phyloP scores from a whole-genome alignment of 495 filamentous ascomycete genomes.

The Daldinia caldariorum region DNA sequence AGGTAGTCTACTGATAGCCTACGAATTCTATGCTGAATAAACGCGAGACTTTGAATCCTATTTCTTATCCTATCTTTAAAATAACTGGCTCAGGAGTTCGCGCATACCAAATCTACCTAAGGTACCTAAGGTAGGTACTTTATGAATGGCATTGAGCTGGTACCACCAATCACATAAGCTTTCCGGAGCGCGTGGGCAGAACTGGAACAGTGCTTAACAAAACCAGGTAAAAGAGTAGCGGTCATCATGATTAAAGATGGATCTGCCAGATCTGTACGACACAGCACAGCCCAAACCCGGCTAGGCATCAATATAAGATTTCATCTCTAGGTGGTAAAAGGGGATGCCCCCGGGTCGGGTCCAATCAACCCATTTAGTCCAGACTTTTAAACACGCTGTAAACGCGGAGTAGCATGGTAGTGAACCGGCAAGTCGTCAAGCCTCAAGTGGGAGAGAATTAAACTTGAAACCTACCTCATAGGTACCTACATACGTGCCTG shows the following conservation, averaged over 20 bases:
- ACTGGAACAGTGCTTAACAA: background rate
- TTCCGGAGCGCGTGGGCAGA: conserved; percentile 14
- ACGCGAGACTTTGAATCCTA: background rate
- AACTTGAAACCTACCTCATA: background rate
- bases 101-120: too few relatives aligned
- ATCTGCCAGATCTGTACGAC: too few relatives aligned
- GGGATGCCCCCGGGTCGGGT: background rate
- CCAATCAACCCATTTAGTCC: background rate
- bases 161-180: conserved; percentile 20
- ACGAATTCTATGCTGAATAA: conserved; percentile 1
- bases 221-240: background rate
- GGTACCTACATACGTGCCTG: too few relatives aligned
- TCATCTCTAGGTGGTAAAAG: background rate
- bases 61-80: background rate
- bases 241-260: background rate
- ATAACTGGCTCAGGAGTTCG: background rate
- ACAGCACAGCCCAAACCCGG: background rate
- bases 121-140: too few relatives aligned
- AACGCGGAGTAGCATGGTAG: background rate
- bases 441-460: background rate
- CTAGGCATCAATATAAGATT: background rate
- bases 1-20: background rate
- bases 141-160: conserved; percentile 8
- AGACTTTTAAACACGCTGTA: background rate
- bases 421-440: too few relatives aligned